These are phyloP conservation scores for Anisodus acutangulus DNA, from an alignment of 257 asterid species.

Conservation along the genomic window DNA sequence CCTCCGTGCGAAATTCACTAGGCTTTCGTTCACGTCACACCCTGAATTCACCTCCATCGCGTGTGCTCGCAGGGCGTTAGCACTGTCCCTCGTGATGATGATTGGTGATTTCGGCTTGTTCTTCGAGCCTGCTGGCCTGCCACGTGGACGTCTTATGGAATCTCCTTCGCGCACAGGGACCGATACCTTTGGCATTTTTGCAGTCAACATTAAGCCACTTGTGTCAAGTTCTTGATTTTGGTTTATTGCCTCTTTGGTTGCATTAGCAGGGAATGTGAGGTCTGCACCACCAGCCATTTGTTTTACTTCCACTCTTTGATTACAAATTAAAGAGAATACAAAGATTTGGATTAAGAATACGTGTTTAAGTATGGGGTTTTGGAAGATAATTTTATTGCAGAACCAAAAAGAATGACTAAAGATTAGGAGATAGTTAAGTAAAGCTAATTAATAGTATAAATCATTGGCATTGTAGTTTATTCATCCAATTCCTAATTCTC, in stretches of 20 bases:
- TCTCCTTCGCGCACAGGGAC: constrained; percentile 41
- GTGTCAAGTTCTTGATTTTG: constrained; percentile 29
- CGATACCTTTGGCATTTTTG: constrained; percentile 36
- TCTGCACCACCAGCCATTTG: constrained; percentile 64
- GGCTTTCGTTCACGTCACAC: constrained; percentile 67
- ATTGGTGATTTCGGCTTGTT: constrained; percentile 97
- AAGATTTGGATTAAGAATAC: constrained; percentile 27
- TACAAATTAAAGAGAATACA: constrained; percentile 2
- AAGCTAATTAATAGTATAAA: constrained; percentile 34
- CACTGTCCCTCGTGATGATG: constrained; percentile 84
- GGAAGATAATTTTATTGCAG: constrained; percentile 39
- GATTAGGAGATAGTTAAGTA: constrained; percentile 84
- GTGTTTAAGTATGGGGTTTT: constrained; percentile 46
- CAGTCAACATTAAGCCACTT: constrained; percentile 36
- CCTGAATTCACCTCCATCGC: constrained; percentile 86
- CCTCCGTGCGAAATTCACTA: constrained; percentile 61
- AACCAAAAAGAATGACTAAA: constrained; percentile 42
- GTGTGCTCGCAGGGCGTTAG: constrained; percentile 79
- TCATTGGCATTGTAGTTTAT: constrained; percentile 35
- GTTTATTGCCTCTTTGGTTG: constrained; percentile 38
- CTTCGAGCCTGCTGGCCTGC: constrained; percentile 90
- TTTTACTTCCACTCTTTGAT: constrained; percentile 27
- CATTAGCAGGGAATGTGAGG: constrained; percentile 33
- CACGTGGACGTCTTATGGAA: constrained; percentile 67
- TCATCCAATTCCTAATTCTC: constrained; percentile 65